Base-by-base conservation (phyloP, 805 yeast species). In the Helenozyma baotianmanensis region DNA sequence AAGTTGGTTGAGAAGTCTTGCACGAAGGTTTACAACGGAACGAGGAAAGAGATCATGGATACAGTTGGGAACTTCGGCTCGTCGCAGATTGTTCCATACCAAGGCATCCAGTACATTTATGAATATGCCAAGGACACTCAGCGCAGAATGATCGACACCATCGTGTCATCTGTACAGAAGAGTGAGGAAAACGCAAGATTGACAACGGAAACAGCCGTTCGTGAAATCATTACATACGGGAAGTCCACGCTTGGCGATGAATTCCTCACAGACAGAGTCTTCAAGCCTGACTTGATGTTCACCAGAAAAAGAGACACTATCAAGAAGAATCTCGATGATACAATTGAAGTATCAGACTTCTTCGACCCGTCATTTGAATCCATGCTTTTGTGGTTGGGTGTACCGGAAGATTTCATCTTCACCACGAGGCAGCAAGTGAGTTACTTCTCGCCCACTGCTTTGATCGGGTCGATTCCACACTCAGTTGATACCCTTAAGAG, bases 221-320 rank as follows among this genome's bases (percentile, higher is more conserved):
- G 69, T 6, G 67, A 72, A 21, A 78, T 92, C 38, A 76, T 77
- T 35, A 42, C 56, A 6, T 45, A 80, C 13, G 97, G 96, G 0
- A 66, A 71, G 29, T 62, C 61, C 3, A 72, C 75, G n/a, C 62
- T 88, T 27, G 86, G 86, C 6, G 81, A 76, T 18, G 72, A 74
- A 32, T 72, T 72, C 42, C 63, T 77, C 31, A 63, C 74, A 17
- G 81, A 78, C 32, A 74, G 78, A 32, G 70, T 69, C 7, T 86
- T 86, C 54, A 73, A 81, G 37, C 72, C 82, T 8, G 79, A 77
- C 18, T 71, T 82, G 24, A 92, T 92, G 97, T 90, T 88, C 50
- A 76, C 87, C 2, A 77, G 87, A 45, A 70, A 71, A 36, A 74
- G 70, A 24, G 96, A 92, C 48, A 56, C 70, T 4, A 58, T 79